These are phyloP conservation scores for Saturnispora ahearnii DNA, from an alignment of 805 yeast species.

Conservation along the genomic window DNA sequence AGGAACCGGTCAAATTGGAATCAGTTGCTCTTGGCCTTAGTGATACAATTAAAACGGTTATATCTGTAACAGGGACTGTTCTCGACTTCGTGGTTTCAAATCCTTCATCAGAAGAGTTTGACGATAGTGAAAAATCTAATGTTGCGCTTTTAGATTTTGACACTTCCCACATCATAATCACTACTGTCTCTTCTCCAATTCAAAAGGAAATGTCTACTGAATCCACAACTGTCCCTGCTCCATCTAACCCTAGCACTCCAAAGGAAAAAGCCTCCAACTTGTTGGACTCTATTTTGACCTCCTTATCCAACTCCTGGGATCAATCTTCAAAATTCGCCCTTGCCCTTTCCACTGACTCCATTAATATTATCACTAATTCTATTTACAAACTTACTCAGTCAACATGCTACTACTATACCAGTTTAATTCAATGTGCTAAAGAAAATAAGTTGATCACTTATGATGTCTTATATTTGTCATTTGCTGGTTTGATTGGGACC, in stretches of 20 bases:
- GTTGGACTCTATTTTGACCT: not conserved
- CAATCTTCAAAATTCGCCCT: not conserved
- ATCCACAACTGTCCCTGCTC: not conserved
- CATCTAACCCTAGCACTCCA: not conserved
- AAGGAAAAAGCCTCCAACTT: not conserved
- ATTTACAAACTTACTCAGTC: slow-evolving; percentile 2
- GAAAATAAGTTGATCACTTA: slow-evolving; percentile 10
- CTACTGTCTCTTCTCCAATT: not conserved
- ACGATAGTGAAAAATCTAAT: not conserved
- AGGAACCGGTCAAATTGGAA: not conserved
- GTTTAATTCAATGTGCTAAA: not conserved
- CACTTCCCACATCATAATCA: slow-evolving; percentile 2
- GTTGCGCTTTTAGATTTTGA: not conserved
- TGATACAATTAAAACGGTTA: not conserved
- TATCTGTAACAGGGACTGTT: not conserved
- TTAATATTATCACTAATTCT: not conserved
- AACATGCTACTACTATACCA: not conserved
- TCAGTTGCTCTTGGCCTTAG: not conserved
- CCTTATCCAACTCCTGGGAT: not conserved
- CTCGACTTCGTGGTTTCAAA: not conserved
- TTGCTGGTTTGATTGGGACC: slow-evolving; percentile 3
- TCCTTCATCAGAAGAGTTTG: not conserved
- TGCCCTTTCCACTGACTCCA: not conserved
- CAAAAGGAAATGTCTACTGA: not conserved
- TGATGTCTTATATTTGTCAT: slow-evolving; percentile 7